A percentile compares a stretch with the other conserved stretches of the same genome.
phyloP scores from a whole-genome alignment of 768 basidiomycete species.

The Boletus vinaceobasis region DNA sequence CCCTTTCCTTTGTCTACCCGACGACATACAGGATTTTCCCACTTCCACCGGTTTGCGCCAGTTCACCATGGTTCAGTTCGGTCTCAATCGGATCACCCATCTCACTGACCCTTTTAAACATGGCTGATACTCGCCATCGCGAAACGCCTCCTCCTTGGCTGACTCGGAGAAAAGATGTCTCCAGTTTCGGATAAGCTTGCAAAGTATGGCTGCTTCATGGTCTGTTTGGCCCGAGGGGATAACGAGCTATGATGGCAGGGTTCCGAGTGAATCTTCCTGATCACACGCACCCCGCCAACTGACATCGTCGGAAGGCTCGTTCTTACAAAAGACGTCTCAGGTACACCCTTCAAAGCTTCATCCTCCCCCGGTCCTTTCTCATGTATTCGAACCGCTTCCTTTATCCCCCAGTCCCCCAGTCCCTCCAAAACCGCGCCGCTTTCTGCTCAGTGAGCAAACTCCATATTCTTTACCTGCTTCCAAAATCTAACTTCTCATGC shows the following conservation, averaged over 20 bases:
- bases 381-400: background rate
- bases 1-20: background rate
- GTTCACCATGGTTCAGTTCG: background rate
- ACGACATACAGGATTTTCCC: background rate
- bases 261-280: slow-evolving; percentile 2
- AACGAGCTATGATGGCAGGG: background rate
- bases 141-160: no score
- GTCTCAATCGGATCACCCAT: no score
- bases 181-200: background rate
- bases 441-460: background rate
- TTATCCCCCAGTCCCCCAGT: fast-evolving
- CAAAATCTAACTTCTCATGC: background rate
- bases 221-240: background rate
- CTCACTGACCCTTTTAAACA: no score
- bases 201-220: background rate
- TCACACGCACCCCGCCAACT: background rate
- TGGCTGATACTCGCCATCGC: no score
- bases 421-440: background rate
- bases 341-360: no score
- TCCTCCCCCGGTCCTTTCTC: background rate
- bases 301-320: slow-evolving; percentile 6
- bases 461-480: no score
- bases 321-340: background rate
- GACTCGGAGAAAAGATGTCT: background rate
- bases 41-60: background rate